phyloP scores from a whole-genome alignment of 257 asterid genomes.

The Solanum peruvianum region DNA sequence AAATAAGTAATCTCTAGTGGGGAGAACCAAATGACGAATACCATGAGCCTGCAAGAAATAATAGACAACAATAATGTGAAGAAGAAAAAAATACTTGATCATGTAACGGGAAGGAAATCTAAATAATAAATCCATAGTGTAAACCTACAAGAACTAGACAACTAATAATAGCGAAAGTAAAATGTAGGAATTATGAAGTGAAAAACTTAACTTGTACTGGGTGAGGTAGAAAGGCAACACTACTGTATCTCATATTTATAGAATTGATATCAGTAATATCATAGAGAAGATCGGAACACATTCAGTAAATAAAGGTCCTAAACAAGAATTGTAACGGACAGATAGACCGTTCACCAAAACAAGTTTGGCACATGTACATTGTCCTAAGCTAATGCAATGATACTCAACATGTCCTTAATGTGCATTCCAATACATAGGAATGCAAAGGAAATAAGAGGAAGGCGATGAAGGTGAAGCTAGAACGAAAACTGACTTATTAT shows the following conservation, averaged over 20 bases:
- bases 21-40: slow-evolving; percentile 28
- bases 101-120: not conserved
- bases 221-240: not conserved
- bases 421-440: not conserved
- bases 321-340: not conserved
- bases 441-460: not conserved
- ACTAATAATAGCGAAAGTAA: not conserved
- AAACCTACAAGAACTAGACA: not conserved
- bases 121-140: not conserved
- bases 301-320: not conserved
- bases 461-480: not conserved
- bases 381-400: not conserved
- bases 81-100: not conserved
- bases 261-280: not conserved
- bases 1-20: slow-evolving; percentile 36
- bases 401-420: not conserved
- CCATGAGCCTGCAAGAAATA: slow-evolving; percentile 23
- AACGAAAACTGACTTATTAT: not conserved
- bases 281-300: not conserved
- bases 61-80: not conserved
- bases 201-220: not conserved
- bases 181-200: not conserved
- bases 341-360: not conserved
- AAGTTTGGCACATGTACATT: not conserved
- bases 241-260: not conserved